Base-by-base conservation (phyloP, 371 early-diverging fungal genomes). In the Catenaria anguillulae region DNA sequence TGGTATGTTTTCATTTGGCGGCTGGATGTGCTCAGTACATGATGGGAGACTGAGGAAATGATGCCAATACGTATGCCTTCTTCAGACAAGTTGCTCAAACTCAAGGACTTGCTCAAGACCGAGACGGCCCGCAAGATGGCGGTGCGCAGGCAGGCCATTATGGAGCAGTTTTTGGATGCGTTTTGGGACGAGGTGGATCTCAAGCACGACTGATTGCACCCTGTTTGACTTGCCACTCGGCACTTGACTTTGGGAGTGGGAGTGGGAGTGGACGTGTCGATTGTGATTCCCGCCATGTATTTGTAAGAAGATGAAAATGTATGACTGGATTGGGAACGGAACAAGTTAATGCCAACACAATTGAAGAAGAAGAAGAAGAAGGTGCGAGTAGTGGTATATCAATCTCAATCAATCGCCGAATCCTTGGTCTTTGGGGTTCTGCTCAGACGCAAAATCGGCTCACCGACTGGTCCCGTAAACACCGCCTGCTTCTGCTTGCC, bases 281-380 rank as follows among this genome's bases (percentile, higher is more conserved):
- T n/a, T n/a, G n/a, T n/a, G n/a, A n/a, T n/a, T n/a, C n/a, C n/a
- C n/a, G n/a, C n/a, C n/a, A n/a, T n/a, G n/a, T n/a, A n/a, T n/a
- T n/a, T n/a, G n/a, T n/a, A n/a, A n/a, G n/a, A n/a, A n/a, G n/a
- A 50, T 50, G 50, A 87, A 83, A 21, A 81, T 74, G 72, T 87
- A 86, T 62, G 84, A 70, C 26, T 77, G 77, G 42, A 79, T n/a
- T n/a, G n/a, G n/a, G n/a, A n/a, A n/a, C n/a, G 75, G 68, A 82
- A 89, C 65, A 85, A 84, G 60, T 77, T 74, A 90, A 90, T 2
- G 92, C 90, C 70, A 86, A 75, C 42, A 74, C 77, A 50, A 73
- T 70, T 37, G 77, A 77, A 67, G 82, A 70, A n/a, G n/a, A n/a
- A n/a, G n/a, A n/a, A n/a, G n/a, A n/a, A n/a, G n/a, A n/a, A n/a